Base-by-base conservation (phyloP, 1,284 basidiomycete species). In the Singerocomus rubriflavus region DNA sequence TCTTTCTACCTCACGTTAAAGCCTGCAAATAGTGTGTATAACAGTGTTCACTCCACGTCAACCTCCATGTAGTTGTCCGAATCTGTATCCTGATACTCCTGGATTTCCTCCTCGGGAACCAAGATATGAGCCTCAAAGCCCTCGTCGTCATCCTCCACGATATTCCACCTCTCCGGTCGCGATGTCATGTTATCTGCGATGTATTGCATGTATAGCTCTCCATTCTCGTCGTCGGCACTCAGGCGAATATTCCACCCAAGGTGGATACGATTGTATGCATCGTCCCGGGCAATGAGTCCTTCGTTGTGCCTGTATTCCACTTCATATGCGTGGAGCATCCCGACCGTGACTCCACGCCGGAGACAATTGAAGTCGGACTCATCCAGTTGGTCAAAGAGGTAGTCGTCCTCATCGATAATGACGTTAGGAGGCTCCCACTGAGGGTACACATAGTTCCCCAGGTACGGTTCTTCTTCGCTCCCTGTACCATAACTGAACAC, bases 201-300 rank as follows among this genome's bases (percentile, higher is more conserved):
- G 59, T 73, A 71, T 13, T 67, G 68, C 64, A 87, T 78, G 61
- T 73, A 87, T 33, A 57, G 54, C 36, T 77, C 73, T 31, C 84
- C 84, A 30, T 71, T 71, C 11, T 68, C 63, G 59, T 85, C 82
- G 42, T 72, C 71, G 5, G 67, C 69, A 29, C 71, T 72, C 40
- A 80, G 63, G 21, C 65, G 57, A 49, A 88, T 75, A 57, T 86
- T 87, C 82, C 82, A 88, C 6, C 85, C 85, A 9, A 88, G 71
- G 56, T 73, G 81, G 10, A 85, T 59, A 30, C 74, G 66, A 59
- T 71, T 72, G 51, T 67, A 65, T n/a, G 66, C 69, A 36, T 70
- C 70, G 45, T 66, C 63, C 34, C 68, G 67, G 14, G 73, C 73
- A 44, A 78, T 52, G 26, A 87, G 71, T 2, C 85, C 85, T 5